Evolutionary conservation across 192 early-diverging fungal genomes (phyloP).

Genomic region (Oehlia diaphana): DNA sequence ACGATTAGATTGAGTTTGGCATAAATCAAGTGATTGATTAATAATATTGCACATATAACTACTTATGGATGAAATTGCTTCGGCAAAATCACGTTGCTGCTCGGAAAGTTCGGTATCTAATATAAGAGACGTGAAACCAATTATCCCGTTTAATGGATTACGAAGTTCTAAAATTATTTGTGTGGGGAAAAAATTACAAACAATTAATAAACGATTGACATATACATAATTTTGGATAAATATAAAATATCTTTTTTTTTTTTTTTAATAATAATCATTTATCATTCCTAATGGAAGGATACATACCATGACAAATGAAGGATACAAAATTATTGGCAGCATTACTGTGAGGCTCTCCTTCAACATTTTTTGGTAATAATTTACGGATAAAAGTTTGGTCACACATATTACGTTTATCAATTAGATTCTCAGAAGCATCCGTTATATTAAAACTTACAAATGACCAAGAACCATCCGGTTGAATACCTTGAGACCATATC

Average conservation of each 20-base stretch:
- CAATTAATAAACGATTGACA: too few relatives aligned
- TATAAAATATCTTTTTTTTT: too few relatives aligned
- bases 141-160: constrained; percentile 10
- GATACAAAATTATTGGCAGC: background rate
- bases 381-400: background rate
- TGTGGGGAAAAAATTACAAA: too few relatives aligned
- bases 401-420: background rate
- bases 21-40: constrained; percentile 10
- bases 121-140: background rate
- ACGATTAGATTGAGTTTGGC: constrained; percentile 5
- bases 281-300: background rate
- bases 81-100: background rate
- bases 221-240: too few relatives aligned
- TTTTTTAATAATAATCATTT: too few relatives aligned
- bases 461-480: constrained; percentile 1
- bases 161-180: background rate
- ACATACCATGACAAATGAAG: background rate
- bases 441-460: background rate
- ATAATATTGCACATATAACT: constrained; percentile 3
- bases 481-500: constrained; percentile 3
- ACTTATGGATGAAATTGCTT: constrained; percentile 3
- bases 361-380: background rate
- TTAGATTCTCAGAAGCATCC: background rate
- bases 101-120: background rate
- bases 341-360: background rate